These are phyloP conservation scores for Prunus campanulata DNA, from an alignment of 306 rosid species.

Conservation along the genomic window DNA sequence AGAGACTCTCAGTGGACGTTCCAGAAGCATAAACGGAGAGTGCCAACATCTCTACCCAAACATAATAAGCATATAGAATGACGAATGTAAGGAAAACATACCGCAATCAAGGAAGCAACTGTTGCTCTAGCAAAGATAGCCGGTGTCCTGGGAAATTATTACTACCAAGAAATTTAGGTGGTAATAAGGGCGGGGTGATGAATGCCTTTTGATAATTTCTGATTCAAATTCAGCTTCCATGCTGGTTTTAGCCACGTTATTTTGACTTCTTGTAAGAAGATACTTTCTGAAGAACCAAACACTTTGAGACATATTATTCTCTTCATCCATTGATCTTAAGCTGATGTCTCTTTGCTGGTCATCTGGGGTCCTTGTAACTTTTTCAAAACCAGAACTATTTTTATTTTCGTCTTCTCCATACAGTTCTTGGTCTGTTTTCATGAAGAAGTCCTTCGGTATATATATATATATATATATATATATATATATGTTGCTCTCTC, in stretches of 20 bases:
- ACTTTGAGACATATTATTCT: constrained; percentile 18
- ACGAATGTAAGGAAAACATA: background rate
- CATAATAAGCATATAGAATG: too few relatives aligned
- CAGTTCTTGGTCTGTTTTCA: background rate
- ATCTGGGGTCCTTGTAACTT: background rate
- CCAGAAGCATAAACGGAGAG: too few relatives aligned
- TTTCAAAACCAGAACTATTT: background rate
- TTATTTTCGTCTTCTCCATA: background rate
- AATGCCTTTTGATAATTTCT: background rate
- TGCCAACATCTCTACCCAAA: too few relatives aligned
- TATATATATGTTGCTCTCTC: too few relatives aligned
- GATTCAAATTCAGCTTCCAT: background rate
- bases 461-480: too few relatives aligned
- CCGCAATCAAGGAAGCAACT: constrained; percentile 17
- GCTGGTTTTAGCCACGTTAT: background rate
- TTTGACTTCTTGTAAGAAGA: constrained; percentile 16
- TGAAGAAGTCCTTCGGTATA: background rate
- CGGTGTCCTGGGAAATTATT: background rate
- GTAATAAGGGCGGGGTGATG: background rate
- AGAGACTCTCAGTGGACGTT: too few relatives aligned
- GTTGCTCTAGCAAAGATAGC: constrained; percentile 13
- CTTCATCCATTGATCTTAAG: background rate
- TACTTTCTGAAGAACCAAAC: constrained; percentile 32
- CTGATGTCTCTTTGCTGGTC: background rate
- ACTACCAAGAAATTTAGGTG: background rate